Conservation (phyloP, 2,329 filamentous ascomycete genomes). For the Dryadomyces sulphureus region DNA sequence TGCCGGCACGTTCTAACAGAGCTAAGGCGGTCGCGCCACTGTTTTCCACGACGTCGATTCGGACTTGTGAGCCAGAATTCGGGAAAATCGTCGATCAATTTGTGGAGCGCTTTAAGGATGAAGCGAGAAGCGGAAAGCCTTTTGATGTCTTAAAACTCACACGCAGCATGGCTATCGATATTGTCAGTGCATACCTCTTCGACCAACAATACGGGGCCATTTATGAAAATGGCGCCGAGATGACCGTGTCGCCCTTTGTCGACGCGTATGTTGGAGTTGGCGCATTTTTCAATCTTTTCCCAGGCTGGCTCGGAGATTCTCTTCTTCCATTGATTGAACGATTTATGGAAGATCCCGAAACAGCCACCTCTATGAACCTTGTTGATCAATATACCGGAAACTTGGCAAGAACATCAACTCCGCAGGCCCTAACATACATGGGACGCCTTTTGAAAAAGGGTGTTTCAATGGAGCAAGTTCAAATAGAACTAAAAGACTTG, state of each 20-base stretch:
- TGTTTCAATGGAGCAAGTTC: conserved; percentile 1
- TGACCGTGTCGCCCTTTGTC: conserved; percentile 9
- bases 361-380: conserved; percentile 1
- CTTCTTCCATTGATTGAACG: not conserved
- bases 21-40: conserved; percentile 1
- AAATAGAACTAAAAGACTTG: conserved; percentile 7
- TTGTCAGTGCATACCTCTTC: conserved; percentile 7
- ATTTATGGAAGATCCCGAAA: not conserved
- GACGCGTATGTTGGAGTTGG: conserved; percentile 8
- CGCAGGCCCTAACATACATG: not conserved
- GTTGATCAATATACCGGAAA: conserved; percentile 3
- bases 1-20: not conserved
- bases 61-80: not conserved
- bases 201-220: conserved; percentile 5
- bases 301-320: conserved; percentile 3
- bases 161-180: conserved; percentile 6
- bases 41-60: conserved; percentile 2
- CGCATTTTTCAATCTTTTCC: conserved; percentile 8
- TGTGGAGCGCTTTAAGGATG: not conserved
- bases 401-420: not conserved
- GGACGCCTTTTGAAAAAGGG: not conserved
- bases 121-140: not conserved
- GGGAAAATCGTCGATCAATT: not conserved
- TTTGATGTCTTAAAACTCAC: conserved; percentile 4
- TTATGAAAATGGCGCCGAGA: not conserved